Percentiles rank a stretch among this genome's conserved stretches.
phyloP scores from a whole-genome alignment of 2,329 filamentous ascomycete genomes.

The Plectosphaerella plurivora region DNA sequence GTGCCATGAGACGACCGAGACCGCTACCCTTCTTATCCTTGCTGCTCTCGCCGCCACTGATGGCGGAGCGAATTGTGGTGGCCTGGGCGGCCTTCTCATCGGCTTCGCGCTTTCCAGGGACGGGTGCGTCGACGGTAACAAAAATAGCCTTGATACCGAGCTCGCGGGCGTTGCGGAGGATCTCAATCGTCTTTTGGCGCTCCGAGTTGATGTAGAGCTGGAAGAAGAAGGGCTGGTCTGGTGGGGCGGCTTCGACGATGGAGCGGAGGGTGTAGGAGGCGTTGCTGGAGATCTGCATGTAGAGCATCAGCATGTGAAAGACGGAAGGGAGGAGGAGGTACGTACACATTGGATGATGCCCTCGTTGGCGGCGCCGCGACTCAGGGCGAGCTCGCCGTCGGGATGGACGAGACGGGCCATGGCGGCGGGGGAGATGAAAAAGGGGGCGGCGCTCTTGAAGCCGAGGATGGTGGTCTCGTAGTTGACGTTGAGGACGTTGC shows the following conservation, averaged over 20 bases:
- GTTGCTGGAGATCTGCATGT: conserved; percentile 40
- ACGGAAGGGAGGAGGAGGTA: not conserved
- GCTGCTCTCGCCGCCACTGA: conserved; percentile 33
- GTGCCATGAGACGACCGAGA: conserved; percentile 43
- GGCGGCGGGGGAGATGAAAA: conserved; percentile 61
- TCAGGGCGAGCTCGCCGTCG: conserved; percentile 55
- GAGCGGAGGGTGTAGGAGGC: conserved; percentile 42
- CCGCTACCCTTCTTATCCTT: conserved; percentile 51
- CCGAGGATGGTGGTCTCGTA: conserved; percentile 52
- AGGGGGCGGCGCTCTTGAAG: conserved; percentile 43
- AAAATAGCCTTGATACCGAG: conserved; percentile 47
- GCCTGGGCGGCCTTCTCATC: conserved; percentile 46
- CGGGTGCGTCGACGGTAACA: conserved; percentile 52
- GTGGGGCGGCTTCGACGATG: conserved; percentile 30
- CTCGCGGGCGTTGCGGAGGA: conserved; percentile 31
- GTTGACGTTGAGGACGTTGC: conserved; percentile 48
- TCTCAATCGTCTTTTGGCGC: conserved; percentile 39
- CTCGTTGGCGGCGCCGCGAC: conserved; percentile 38
- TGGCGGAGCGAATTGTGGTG: conserved; percentile 31
- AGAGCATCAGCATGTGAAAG: not conserved
- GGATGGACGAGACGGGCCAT: conserved; percentile 61
- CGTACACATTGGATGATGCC: conserved; percentile 44
- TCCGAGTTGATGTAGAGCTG: conserved; percentile 52
- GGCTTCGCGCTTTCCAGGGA: conserved; percentile 50
- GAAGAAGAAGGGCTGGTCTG: conserved; percentile 40